Evolutionary conservation across 2,329 filamentous ascomycete species (phyloP), one percentile per base, ranked within the genome.

Genomic region (Dothideomycetes sp.): DNA sequence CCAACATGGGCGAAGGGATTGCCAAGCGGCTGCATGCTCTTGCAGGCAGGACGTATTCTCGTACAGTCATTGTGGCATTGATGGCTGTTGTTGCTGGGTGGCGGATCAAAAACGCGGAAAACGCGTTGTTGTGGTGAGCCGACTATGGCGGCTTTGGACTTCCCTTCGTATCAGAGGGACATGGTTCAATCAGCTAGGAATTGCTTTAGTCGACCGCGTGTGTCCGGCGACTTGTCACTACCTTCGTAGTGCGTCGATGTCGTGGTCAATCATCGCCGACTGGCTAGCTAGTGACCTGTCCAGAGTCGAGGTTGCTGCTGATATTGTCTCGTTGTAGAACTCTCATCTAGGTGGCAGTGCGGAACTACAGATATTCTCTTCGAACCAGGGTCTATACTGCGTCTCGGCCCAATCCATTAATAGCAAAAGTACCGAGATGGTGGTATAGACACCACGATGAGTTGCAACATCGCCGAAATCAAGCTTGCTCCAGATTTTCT

Each of bases 341-440:
- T 24, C 15, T 39, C 18, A 39, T 30, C 35, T 24, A 31, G 27
- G 17, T 16, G 35, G 34, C 34, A 37, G 16, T 20, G 34, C 34
- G 17, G 17, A 29, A 37, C 34, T 29, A 15, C 27, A 39, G 12
- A 39, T 39, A 12, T 41, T 41, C 38, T 33, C 29, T 33, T 40
- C 24, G 17, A 44, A 44, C 42, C 23, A 44, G 22, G 15, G 42
- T 31, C 29, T 24, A 33, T 44, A 44, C 17, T 32, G 23, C 18
- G 28, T 31, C 30, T 44, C 35, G 20, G 42, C 42, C 42, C 30
- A 44, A 25, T 44, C 35, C 29, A 44, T 39, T n/a, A 44, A 36
- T 17, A 44, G 15, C 13, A 39, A 27, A 24, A 44, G 34, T 20
- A 33, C 34, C 8, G 35, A 39, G 28, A 44, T 31, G 33, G 25